These are phyloP conservation scores for Cytospora paraplurivora DNA, from an alignment of 2,329 filamentous ascomycete species.

Conservation along the genomic window DNA sequence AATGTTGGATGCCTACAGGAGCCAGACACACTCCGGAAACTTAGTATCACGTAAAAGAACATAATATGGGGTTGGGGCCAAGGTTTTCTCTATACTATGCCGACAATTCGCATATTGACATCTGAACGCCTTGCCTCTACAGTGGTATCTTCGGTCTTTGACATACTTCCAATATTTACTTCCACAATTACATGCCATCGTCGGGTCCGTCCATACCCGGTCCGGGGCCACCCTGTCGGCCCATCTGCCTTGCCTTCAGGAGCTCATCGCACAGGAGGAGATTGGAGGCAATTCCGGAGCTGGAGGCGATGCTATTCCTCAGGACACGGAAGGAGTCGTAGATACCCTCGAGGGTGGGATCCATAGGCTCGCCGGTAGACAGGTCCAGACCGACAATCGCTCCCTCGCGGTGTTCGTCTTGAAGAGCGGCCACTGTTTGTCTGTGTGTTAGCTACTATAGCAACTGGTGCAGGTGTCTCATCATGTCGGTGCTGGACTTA, in stretches of 20 bases:
- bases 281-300: conserved; percentile 93
- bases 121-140: conserved; percentile 38
- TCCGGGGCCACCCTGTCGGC: conserved; percentile 61
- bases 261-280: conserved; percentile 94
- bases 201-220: conserved; percentile 65
- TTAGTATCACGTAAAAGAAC: neutral
- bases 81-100: conserved; percentile 14
- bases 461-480: neutral
- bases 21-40: neutral
- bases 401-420: conserved; percentile 83
- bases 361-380: conserved; percentile 88
- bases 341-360: conserved; percentile 87
- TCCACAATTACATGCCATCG: conserved; percentile 35
- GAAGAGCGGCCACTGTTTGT: conserved; percentile 72
- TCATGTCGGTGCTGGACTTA: conserved; percentile 51
- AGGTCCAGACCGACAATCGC: conserved; percentile 86
- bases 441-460: conserved; percentile 23
- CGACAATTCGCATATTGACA: conserved; percentile 20
- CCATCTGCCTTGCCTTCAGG: conserved; percentile 97
- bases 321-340: conserved; percentile 96
- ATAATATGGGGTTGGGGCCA: neutral
- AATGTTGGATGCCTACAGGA: neutral
- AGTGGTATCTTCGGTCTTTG: conserved; percentile 36
- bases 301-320: conserved; percentile 90
- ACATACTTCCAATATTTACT: conserved; percentile 18